Percentiles rank a stretch among this genome's conserved stretches.
phyloP scores from a whole-genome alignment of 345 rosid genomes.

The Citrus mangshanensis region DNA sequence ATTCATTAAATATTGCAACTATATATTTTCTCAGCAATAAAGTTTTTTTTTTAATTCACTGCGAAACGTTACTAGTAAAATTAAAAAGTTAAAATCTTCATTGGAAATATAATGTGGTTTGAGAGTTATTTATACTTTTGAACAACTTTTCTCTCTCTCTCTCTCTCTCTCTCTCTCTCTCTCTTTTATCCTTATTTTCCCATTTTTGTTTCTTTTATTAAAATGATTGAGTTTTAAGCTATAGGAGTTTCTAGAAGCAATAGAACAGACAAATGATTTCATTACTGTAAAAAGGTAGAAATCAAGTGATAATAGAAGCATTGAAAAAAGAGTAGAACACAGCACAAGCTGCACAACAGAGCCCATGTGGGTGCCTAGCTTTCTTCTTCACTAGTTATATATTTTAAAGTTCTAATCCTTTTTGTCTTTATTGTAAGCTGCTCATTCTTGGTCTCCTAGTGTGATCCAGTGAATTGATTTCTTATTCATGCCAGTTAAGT shows the following conservation, averaged over 20 bases:
- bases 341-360: conserved; percentile 29
- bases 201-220: not conserved
- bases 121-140: conserved; percentile 26
- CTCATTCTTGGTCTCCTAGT: conserved; percentile 17
- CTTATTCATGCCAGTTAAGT: conserved; percentile 16
- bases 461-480: conserved; percentile 20
- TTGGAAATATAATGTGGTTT: conserved; percentile 19
- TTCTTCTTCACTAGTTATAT: conserved; percentile 22
- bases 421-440: conserved; percentile 32
- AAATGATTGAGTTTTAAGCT: conserved; percentile 29
- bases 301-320: conserved; percentile 11
- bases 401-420: conserved; percentile 3
- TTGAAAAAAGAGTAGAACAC: conserved; percentile 2
- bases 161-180: not conserved
- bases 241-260: conserved; percentile 32
- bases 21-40: not conserved
- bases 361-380: conserved; percentile 3
- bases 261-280: conserved; percentile 34
- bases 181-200: conserved; percentile 2
- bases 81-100: conserved; percentile 28
- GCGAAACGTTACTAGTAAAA: conserved; percentile 14
- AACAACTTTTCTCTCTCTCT: not conserved
- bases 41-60: conserved; percentile 17
- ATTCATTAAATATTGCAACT: not conserved
- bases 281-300: conserved; percentile 20